Evolutionary conservation across 352 stramenopile genomes (phyloP).

Genomic region (Lagenidium sp.): DNA sequence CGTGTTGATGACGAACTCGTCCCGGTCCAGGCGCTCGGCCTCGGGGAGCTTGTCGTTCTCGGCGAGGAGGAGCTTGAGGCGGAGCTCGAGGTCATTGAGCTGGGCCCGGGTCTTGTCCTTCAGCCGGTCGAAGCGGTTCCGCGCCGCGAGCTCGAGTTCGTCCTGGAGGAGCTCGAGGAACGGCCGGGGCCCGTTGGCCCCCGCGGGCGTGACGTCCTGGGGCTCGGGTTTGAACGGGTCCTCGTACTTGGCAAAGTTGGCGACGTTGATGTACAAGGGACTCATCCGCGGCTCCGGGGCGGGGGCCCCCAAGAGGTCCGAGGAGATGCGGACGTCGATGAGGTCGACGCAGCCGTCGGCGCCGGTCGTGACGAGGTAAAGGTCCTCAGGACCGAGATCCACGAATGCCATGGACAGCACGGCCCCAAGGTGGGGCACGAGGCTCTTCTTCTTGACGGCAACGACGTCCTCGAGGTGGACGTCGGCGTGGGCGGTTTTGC

Average conservation of each 20-base stretch:
- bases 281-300: conserved; percentile 20
- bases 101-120: conserved; percentile 58
- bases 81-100: conserved; percentile 52
- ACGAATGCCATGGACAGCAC: conserved; percentile 58
- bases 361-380: conserved; percentile 53
- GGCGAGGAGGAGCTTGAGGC: conserved; percentile 55
- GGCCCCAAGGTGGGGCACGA: conserved; percentile 37
- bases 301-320: conserved; percentile 8
- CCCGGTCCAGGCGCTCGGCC: conserved; percentile 54
- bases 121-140: conserved; percentile 48
- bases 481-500: conserved; percentile 5
- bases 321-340: conserved; percentile 41
- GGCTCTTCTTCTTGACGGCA: conserved; percentile 56
- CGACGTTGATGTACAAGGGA: conserved; percentile 48
- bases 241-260: conserved; percentile 67
- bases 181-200: conserved; percentile 27
- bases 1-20: conserved; percentile 89
- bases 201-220: too few relatives aligned
- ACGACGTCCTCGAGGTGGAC: conserved; percentile 54
- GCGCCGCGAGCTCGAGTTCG: conserved; percentile 23
- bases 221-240: conserved; percentile 44
- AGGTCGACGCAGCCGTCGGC: conserved; percentile 57
- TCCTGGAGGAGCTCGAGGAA: conserved; percentile 33
- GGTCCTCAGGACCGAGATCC: conserved; percentile 9
- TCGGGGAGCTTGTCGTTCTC: conserved; percentile 66